Base-by-base conservation (phyloP, 1,284 basidiomycete species). In the Pseudozyma hubeiensis region DNA sequence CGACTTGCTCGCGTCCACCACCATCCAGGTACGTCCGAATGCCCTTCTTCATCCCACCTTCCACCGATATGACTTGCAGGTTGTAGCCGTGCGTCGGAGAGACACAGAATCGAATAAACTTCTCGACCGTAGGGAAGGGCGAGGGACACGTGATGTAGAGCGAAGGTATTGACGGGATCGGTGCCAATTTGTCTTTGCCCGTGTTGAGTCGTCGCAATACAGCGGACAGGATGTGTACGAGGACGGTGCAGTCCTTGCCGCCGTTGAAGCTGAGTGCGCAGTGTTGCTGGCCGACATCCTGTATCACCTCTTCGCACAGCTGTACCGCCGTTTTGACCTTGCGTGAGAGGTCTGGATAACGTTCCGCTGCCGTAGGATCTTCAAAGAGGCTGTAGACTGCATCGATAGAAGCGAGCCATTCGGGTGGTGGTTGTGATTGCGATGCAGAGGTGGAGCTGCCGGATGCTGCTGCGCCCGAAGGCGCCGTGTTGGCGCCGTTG, bases 201-300 rank as follows among this genome's bases (percentile, higher is more conserved):
- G 40, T 44, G n/a, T 46, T 35, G 87, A 88, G 37, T 4, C 75
- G 63, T 55, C 94, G 86, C 13, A 89, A 89, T 6, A 84, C 83
- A 9, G 90, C 92, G 3, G 91, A 90, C 53, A 93, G 91, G 39
- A 99, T 89, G 84, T 97, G 95, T 4, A 98, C 88, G 24, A 99
- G 88, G 11, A 98, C 94, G 0, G 95, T 98, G 84, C 62, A 98
- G 83, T 99, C 96, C 85, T 99, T 99, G 46, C 96, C 96, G 13
- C 96, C 96, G 78, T 99, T 99, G 87, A 97, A 99, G 84, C 93
- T 97, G 54, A 99, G 64, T 0, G 81, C 75, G 39, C 78, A 80
- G 16, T 75, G 75, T 5, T 57, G 39, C 24, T 51, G 71, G 14
- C 81, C 81, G 17, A 77, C 64, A 19, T 83, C 78, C 2, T n/a